phyloP scores from a whole-genome alignment of 116 monocot species.

The Trichopus zeylanicus region DNA sequence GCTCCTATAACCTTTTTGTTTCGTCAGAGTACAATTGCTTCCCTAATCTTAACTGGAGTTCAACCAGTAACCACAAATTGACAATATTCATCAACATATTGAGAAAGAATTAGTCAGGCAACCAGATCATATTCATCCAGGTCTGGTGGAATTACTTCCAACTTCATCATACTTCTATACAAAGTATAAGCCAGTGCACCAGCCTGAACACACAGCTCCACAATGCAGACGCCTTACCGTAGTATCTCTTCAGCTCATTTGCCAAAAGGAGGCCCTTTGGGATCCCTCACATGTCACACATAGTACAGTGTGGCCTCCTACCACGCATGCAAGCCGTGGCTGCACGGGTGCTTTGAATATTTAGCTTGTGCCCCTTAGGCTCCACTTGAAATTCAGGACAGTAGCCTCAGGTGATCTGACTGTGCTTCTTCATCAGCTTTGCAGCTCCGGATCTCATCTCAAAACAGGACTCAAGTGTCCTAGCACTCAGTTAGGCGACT shows the following conservation, averaged over 20 bases:
- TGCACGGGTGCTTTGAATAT: constrained; percentile 50
- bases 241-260: constrained; percentile 67
- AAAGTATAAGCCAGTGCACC: constrained; percentile 41
- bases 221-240: constrained; percentile 74
- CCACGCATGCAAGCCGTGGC: constrained; percentile 72
- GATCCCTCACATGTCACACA: constrained; percentile 61
- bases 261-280: constrained; percentile 20
- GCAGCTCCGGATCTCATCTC: constrained; percentile 42
- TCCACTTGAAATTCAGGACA: constrained; percentile 70
- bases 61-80: no score
- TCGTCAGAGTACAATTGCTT: no score
- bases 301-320: constrained; percentile 65
- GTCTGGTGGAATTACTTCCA: constrained; percentile 60
- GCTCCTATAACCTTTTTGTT: no score
- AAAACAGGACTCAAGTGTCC: constrained; percentile 39
- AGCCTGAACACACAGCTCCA: constrained; percentile 75
- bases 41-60: no score
- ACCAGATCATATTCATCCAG: constrained; percentile 71
- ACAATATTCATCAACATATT: background rate
- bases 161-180: constrained; percentile 61
- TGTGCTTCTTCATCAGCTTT: constrained; percentile 53
- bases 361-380: constrained; percentile 75
- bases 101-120: constrained; percentile 22
- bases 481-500: constrained; percentile 15
- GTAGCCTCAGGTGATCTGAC: constrained; percentile 58